phyloP scores from a whole-genome alignment of 1,284 basidiomycete genomes.

The Mrakiaceae sp. region DNA sequence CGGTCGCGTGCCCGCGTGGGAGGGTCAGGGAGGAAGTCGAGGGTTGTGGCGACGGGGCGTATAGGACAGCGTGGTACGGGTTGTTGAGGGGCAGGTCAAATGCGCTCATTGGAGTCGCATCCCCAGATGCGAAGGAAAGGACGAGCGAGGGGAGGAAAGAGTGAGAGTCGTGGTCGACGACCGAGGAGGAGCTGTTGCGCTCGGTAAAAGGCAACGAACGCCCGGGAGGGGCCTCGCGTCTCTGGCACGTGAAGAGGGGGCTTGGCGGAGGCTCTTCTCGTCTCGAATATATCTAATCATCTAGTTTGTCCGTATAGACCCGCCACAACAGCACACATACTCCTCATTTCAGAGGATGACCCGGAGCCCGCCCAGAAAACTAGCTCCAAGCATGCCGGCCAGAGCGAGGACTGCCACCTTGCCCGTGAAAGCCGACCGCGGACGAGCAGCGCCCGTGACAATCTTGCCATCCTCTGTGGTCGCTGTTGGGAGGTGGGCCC shows the following conservation, averaged over 20 bases:
- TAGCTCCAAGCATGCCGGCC: no score
- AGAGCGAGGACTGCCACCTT: neutral
- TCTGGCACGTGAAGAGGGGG: no score
- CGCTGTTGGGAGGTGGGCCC: neutral
- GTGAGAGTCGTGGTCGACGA: no score
- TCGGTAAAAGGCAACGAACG: no score
- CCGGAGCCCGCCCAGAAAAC: no score
- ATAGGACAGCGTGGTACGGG: conserved; percentile 5
- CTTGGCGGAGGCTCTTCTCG: no score
- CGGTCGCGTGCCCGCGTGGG: neutral
- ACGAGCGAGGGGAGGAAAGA: neutral
- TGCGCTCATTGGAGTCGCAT: conserved; percentile 4
- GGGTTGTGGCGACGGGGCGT: neutral
- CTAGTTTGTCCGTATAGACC: no score
- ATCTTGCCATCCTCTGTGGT: neutral
- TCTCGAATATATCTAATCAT: no score
- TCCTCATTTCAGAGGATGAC: no score
- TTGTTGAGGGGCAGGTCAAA: conserved; percentile 11
- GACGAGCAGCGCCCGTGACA: neutral
- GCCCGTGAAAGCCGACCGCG: neutral
- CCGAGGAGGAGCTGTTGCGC: no score
- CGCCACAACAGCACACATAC: no score
- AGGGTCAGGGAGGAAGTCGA: neutral
- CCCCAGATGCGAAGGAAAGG: neutral
- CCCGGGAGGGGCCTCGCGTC: no score